Conservation (phyloP, 2,329 filamentous ascomycete species). For the Samsoniella hepiali region DNA sequence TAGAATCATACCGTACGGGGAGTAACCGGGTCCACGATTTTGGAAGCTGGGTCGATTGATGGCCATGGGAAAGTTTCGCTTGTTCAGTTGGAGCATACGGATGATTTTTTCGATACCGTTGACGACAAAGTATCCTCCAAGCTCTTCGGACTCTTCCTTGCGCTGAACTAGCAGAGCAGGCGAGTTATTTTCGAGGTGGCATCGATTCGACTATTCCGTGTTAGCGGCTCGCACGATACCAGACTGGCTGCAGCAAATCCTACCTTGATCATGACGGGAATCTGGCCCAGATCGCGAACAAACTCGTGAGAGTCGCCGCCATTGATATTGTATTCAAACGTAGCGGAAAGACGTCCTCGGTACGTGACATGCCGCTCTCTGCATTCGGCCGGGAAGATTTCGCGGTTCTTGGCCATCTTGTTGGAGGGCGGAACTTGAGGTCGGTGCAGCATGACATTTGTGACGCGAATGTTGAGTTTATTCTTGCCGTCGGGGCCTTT, state of each 20-base stretch:
- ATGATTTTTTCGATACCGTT: conserved; percentile 98
- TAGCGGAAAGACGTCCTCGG: conserved; percentile 77
- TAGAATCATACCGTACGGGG: conserved; percentile 84
- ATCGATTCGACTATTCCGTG: conserved; percentile 69
- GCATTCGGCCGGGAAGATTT: conserved; percentile 88
- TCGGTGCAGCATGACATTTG: conserved; percentile 79
- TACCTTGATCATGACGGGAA: conserved; percentile 92
- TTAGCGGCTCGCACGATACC: conserved; percentile 19
- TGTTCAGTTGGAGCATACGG: conserved; percentile 83
- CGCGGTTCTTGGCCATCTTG: conserved; percentile 78
- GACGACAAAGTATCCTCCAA: conserved; percentile 95
- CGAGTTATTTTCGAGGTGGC: conserved; percentile 82
- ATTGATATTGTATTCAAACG: conserved; percentile 83
- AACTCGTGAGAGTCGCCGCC: conserved; percentile 80
- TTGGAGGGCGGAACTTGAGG: conserved; percentile 75
- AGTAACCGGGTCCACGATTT: conserved; percentile 83
- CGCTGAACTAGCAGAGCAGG: conserved; percentile 77
- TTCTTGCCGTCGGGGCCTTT: conserved; percentile 62
- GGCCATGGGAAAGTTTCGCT: conserved; percentile 92
- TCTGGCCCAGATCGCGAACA: conserved; percentile 77
- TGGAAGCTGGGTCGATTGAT: conserved; percentile 88
- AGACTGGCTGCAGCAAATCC: conserved; percentile 25
- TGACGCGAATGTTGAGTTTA: conserved; percentile 72
- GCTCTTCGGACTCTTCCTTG: conserved; percentile 93
- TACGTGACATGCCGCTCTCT: conserved; percentile 92